Evolutionary conservation across 2,329 filamentous ascomycete genomes (phyloP).

Genomic region (Cordyceps pruinosa): DNA sequence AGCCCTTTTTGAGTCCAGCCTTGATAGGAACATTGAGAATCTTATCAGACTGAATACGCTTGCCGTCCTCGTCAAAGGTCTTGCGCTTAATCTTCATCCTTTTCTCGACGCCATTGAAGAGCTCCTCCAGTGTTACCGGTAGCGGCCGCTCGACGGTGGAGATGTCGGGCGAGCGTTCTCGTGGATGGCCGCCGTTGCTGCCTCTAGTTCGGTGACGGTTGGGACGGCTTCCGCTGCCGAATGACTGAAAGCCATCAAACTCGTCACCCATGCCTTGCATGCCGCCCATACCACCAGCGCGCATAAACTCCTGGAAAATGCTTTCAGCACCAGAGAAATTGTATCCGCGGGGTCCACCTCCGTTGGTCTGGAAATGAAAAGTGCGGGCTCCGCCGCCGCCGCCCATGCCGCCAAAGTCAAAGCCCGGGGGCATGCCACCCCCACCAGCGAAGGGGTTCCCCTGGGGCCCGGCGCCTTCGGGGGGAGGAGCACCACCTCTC

Average conservation of each 20-base stretch:
- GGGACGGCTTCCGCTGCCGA: constrained; percentile 33
- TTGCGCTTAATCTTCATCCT: constrained; percentile 99
- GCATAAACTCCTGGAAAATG: constrained; percentile 81
- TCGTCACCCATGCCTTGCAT: constrained; percentile 36
- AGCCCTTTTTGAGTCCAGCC: constrained; percentile 88
- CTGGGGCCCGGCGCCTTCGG: constrained; percentile 48
- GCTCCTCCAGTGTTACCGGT: constrained; percentile 75
- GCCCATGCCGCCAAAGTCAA: constrained; percentile 44
- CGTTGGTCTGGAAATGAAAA: constrained; percentile 57
- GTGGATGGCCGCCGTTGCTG: constrained; percentile 21
- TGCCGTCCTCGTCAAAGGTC: constrained; percentile 80
- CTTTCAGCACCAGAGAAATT: constrained; percentile 75
- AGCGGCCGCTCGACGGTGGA: constrained; percentile 84
- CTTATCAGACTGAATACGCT: constrained; percentile 79
- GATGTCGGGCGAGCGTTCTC: constrained; percentile 68
- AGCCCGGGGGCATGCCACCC: constrained; percentile 51
- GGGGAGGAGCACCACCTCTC: constrained; percentile 65
- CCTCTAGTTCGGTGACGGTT: constrained; percentile 25
- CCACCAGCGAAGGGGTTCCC: constrained; percentile 56
- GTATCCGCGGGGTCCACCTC: constrained; percentile 57
- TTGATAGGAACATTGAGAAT: constrained; percentile 95
- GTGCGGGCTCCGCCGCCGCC: constrained; percentile 41
- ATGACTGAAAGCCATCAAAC: constrained; percentile 44
- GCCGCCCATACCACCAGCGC: constrained; percentile 40
- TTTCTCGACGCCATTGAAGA: constrained; percentile 82